Percentiles rank a stretch among this genome's conserved stretches.
phyloP scores from a whole-genome alignment of 2,329 filamentous ascomycete genomes.

The Apiospora rasikravindrae region DNA sequence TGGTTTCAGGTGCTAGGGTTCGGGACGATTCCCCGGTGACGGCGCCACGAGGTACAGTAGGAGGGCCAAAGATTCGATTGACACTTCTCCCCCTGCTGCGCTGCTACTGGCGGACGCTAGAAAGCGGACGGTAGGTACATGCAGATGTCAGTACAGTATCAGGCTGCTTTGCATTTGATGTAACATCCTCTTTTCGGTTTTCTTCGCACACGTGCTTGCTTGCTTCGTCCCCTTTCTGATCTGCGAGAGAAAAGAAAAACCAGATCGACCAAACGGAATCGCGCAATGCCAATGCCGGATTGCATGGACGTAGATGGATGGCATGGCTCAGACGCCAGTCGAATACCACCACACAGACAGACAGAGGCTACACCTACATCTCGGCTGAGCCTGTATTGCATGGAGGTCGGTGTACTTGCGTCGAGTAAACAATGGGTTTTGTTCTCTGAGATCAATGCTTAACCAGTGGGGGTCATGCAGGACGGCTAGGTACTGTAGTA shows the following conservation, averaged over 20 bases:
- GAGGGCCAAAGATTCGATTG: background rate
- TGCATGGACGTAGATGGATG: background rate
- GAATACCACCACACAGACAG: background rate
- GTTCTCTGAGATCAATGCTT: conserved; percentile 17
- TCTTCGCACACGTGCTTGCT: background rate
- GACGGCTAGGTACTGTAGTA: conserved; percentile 15
- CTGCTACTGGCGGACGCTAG: background rate
- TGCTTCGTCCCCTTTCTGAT: background rate
- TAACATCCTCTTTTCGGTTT: background rate
- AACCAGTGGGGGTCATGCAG: conserved; percentile 19
- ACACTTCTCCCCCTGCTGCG: background rate
- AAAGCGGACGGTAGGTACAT: background rate
- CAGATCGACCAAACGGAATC: background rate
- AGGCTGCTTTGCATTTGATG: background rate
- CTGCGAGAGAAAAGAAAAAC: background rate
- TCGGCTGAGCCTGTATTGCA: background rate
- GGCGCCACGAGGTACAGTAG: conserved; percentile 12
- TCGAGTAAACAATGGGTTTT: conserved; percentile 15
- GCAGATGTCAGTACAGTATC: no score
- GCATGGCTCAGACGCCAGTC: background rate
- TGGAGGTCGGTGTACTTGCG: background rate
- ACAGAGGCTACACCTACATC: no score
- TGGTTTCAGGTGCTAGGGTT: conserved; percentile 12
- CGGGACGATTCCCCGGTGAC: conserved; percentile 13
- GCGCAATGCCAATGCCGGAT: background rate